phyloP scores from a whole-genome alignment of 805 yeast genomes.

The Lipomyces kockii region DNA sequence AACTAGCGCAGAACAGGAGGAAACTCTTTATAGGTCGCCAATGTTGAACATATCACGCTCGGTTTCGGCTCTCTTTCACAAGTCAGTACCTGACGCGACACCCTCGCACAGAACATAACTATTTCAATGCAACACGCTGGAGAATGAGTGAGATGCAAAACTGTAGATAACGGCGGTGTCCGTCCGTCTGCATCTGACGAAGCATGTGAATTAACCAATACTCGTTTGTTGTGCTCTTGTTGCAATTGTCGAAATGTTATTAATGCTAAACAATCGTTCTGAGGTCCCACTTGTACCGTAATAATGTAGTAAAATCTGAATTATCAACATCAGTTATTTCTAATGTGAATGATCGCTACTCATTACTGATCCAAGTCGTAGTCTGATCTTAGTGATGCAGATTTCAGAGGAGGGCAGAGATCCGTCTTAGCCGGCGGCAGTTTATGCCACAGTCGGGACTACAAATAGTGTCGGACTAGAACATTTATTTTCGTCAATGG shows the following conservation, averaged over 20 bases:
- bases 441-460: not conserved
- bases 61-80: not conserved
- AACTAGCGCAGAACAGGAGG: not conserved
- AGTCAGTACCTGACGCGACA: not conserved
- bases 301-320: not conserved
- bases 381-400: not conserved
- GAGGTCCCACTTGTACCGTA: too few relatives aligned
- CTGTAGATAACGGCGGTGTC: not conserved
- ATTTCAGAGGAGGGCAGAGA: too few relatives aligned
- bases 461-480: not conserved
- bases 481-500: too few relatives aligned
- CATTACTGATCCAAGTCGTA: not conserved
- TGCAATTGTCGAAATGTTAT: too few relatives aligned
- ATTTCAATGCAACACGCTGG: not conserved
- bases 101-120: not conserved
- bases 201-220: not conserved
- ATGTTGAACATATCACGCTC: not conserved
- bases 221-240: too few relatives aligned
- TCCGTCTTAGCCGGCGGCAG: not conserved
- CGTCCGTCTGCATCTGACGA: too few relatives aligned
- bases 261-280: too few relatives aligned
- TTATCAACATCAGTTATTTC: too few relatives aligned
- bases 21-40: not conserved
- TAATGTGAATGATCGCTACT: not conserved
- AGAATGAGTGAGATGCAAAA: not conserved